Base-by-base conservation (phyloP, 1,139 yeast genomes). In the Hyphopichia buzzinii region DNA sequence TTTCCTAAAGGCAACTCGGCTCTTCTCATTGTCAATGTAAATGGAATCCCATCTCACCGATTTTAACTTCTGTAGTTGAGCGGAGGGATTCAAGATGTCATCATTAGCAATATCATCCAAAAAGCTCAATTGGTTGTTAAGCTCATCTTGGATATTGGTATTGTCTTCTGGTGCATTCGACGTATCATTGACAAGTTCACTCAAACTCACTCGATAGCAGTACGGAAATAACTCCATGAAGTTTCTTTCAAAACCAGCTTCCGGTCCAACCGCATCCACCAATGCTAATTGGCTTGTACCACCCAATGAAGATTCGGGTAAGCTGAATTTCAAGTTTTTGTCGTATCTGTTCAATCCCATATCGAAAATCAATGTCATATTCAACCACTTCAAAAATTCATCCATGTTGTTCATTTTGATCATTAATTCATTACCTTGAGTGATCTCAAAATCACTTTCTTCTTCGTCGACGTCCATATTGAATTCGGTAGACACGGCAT, bases 21-120 rank as follows among this genome's bases (percentile, higher is more conserved):
- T 59, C 10, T 39, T 42, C 0, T 39, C 41, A 3, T 41, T 38
- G 1, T 48, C 46, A 8, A 38, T 28, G 24, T 50, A 39, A 14
- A 67, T 47, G 0, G 70, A 52, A 39, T 67, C 70, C 74, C 74
- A 69, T 38, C 64, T 66, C 8, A 66, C 43, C 0, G 51, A 22
- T 22, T 53, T 57, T 28, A 64, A 42, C 34, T 55, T 59, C 31
- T 56, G 55, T 8, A 53, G 39, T 26, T 57, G 59, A 1, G 60
- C 49, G 15, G 52, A 54, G 0, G 69, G 67, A 32, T 62, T 57
- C 30, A 57, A 48, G 7, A 59, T 44, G 17, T 54, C 54, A 30
- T 59, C 66, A 34, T 55, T 57, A 6, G 69, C 54, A 7, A 68
- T 59, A 29, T 67, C 72, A 31, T 67, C 72, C 42, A 70, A 55